Conservation (phyloP, 2,329 filamentous ascomycete genomes). For the Didymella keratinophila region DNA sequence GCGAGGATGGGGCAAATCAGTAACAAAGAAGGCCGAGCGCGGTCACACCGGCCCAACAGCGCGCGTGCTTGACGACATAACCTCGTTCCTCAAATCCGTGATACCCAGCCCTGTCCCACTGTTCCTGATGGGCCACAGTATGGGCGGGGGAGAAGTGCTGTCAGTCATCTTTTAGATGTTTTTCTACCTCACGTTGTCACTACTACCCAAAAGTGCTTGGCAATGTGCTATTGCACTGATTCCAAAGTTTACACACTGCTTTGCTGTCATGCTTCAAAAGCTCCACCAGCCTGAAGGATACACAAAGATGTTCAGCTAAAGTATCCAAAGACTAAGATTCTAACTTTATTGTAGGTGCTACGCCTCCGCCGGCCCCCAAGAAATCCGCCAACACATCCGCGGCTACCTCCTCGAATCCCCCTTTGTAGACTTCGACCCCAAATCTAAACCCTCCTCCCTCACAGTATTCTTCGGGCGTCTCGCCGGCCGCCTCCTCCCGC, state of each 20-base stretch:
- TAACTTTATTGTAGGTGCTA: too few species aligned
- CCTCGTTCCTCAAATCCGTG: constrained; percentile 72
- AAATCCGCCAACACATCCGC: constrained; percentile 67
- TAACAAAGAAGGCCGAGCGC: constrained; percentile 65
- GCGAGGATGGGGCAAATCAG: constrained; percentile 84
- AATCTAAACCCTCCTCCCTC: constrained; percentile 68
- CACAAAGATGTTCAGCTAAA: too few species aligned
- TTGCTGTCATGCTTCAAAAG: too few species aligned
- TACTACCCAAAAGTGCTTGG: too few species aligned
- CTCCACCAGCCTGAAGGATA: too few species aligned
- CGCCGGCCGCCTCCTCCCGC: constrained; percentile 72
- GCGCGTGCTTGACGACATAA: constrained; percentile 78
- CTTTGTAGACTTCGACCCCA: constrained; percentile 75
- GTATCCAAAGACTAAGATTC: too few species aligned
- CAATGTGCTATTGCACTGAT: too few species aligned
- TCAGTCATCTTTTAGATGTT: too few species aligned
- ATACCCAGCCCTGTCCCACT: constrained; percentile 65
- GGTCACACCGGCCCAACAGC: constrained; percentile 78
- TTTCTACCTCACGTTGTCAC: too few species aligned
- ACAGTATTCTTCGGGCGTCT: constrained; percentile 73
- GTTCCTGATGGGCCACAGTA: constrained; percentile 89
- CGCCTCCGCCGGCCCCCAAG: constrained; percentile 55
- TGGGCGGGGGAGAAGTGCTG: constrained; percentile 84
- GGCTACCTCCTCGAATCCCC: constrained; percentile 82
- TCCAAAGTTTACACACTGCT: too few species aligned